phyloP scores from a whole-genome alignment of 2,329 filamentous ascomycete genomes.

The Xenoacremonium recifei region DNA sequence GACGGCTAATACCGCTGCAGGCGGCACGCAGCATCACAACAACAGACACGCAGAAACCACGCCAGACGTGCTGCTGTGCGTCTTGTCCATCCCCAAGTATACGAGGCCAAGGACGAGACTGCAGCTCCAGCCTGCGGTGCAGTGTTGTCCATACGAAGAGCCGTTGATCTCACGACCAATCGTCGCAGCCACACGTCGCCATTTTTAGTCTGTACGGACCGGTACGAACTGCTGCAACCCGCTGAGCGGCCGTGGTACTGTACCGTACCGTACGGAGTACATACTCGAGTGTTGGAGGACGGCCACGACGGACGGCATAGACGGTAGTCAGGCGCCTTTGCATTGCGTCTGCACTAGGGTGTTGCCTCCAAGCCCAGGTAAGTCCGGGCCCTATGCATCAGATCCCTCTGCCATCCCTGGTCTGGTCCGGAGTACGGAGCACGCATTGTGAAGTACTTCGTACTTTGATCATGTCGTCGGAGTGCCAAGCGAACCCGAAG shows the following conservation, averaged over 20 bases:
- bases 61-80: neutral
- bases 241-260: neutral
- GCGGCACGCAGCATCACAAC: neutral
- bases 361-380: neutral
- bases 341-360: neutral
- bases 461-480: no score
- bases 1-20: neutral
- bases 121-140: no score
- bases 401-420: neutral
- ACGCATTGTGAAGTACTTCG: no score
- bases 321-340: neutral
- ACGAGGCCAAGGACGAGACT: neutral
- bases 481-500: no score
- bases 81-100: neutral
- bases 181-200: neutral
- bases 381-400: neutral
- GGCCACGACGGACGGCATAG: neutral
- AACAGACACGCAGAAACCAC: no score
- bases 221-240: conserved; percentile 1
- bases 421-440: neutral
- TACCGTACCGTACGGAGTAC: neutral
- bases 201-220: neutral
- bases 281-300: neutral
- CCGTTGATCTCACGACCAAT: neutral
- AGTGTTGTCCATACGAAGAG: neutral